Conservation (phyloP, 2,329 filamentous ascomycete genomes). For the Diaporthe citriasiana region DNA sequence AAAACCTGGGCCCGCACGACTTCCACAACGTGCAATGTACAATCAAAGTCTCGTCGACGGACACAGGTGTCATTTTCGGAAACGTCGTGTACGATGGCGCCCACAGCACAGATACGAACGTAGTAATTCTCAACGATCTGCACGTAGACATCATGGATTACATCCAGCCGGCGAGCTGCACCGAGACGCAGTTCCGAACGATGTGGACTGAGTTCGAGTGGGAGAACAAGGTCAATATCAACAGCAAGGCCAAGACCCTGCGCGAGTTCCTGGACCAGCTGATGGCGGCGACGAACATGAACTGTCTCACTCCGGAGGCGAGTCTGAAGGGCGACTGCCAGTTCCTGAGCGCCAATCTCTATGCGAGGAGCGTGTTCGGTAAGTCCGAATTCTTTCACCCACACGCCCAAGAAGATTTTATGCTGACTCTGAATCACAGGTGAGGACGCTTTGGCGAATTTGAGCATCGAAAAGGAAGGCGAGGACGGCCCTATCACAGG, state of each 20-base stretch:
- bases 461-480: slow-evolving; percentile 98
- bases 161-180: slow-evolving; percentile 96
- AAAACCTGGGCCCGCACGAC: slow-evolving; percentile 94
- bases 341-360: slow-evolving; percentile 96
- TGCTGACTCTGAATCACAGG: slow-evolving; percentile 65
- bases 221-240: slow-evolving; percentile 99
- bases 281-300: slow-evolving; percentile 99
- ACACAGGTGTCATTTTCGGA: slow-evolving; percentile 98
- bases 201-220: slow-evolving; percentile 99
- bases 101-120: slow-evolving; percentile 92
- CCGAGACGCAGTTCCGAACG: slow-evolving; percentile 98
- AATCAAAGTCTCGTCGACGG: slow-evolving; percentile 97
- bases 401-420: slow-evolving; percentile 31
- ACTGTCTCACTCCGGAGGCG: slow-evolving; percentile 94
- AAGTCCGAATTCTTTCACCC: slow-evolving; percentile 61
- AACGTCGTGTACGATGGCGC: slow-evolving; percentile 98
- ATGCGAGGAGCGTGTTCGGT: slow-evolving; percentile 98
- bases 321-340: slow-evolving; percentile 98
- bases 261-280: slow-evolving; percentile 93
- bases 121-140: slow-evolving; percentile 97
- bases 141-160: slow-evolving; percentile 99
- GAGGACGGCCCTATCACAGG: slow-evolving; percentile 96
- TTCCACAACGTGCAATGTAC: slow-evolving; percentile 99
- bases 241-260: slow-evolving; percentile 93
- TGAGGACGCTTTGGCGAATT: slow-evolving; percentile 96